Evolutionary conservation across 2,329 filamentous ascomycete genomes (phyloP), one percentile per base, ranked within the genome.

Genomic region (Blastomyces percursus): DNA sequence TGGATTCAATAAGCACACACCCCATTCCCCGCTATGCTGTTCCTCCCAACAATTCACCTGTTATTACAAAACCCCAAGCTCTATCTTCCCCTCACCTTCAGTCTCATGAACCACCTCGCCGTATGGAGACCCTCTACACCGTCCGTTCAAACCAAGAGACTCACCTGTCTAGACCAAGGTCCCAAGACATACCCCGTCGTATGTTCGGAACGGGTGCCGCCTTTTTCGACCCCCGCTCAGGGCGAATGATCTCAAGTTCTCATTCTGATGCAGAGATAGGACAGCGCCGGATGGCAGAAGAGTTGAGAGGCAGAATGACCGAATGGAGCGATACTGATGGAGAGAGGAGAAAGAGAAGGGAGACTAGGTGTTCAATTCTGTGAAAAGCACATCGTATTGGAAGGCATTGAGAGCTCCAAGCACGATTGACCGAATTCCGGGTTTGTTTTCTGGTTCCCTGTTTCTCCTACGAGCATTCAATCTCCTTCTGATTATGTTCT

Each of bases 311-410:
- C 16, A 71, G 74, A 27, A 75, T 76, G 61, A 71, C 74, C 54
- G 72, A 75, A 61, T 76, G 75, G 74, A 76, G 74, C 57, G 70
- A 74, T 63, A 69, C 73, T 12, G 74, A 75, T 44, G 69, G 71
- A 32, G 74, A 76, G 63, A 66, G 71, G 60, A 70, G 66, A 60
- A 73, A 69, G 61, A 73, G 70, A 59, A 69, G 67, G 60, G 68
- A 74, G 60, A 69, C 63, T 55, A 76, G 72, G 64, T 77, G 75
- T 65, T 67, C 69, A 46, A 66, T 77, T 60, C 77, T 77, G 75
- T 77, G 70, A 62, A 6, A 38, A 14, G 4, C 16, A 30, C 19
- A 24, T 11, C 9, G 8, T 11, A 9, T 30, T 27, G n/a, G 27
- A n/a, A 3, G 27, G 30, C 7, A 54, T 16, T 8, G 30, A 32